Conservation (phyloP, 306 rosid species). For the Quercus gilva region DNA sequence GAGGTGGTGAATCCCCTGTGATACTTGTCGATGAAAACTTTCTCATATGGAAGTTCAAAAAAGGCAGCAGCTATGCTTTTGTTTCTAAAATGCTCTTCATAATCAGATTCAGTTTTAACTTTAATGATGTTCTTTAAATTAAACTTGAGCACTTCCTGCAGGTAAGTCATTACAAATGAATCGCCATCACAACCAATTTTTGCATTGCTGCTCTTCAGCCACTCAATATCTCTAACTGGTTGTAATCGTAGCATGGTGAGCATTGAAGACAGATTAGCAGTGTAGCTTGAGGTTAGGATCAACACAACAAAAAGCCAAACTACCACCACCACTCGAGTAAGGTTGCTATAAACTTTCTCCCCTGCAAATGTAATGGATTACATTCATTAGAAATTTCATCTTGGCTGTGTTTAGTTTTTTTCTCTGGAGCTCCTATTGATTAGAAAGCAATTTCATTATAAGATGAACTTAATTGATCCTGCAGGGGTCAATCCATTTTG, state of each 20-base stretch:
- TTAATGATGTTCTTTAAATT: neutral
- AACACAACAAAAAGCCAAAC: slow-evolving; percentile 64
- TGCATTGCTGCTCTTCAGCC: slow-evolving; percentile 25
- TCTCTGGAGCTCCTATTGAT: too few relatives aligned
- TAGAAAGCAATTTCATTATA: too few relatives aligned
- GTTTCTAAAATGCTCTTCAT: neutral
- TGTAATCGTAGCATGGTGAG: slow-evolving; percentile 48
- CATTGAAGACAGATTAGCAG: slow-evolving; percentile 71
- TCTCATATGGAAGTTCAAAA: slow-evolving; percentile 67
- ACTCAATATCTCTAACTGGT: slow-evolving; percentile 35
- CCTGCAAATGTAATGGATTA: slow-evolving; percentile 47
- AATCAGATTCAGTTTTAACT: neutral
- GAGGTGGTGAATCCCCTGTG: slow-evolving; percentile 44
- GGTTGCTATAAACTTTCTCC: slow-evolving; percentile 41
- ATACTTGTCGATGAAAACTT: slow-evolving; percentile 43
- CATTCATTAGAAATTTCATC: slow-evolving; percentile 50
- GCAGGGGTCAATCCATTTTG: too few relatives aligned
- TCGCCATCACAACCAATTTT: slow-evolving; percentile 54
- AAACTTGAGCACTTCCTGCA: neutral
- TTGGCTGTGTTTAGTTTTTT: too few relatives aligned
- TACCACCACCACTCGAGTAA: slow-evolving; percentile 44
- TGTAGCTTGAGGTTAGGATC: slow-evolving; percentile 62
- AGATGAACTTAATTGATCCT: too few relatives aligned
- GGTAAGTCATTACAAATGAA: slow-evolving; percentile 2
- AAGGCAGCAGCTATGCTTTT: slow-evolving; percentile 51